Evolutionary conservation across 2,329 filamentous ascomycete genomes (phyloP).

Genomic region (Hypoxylon sp.): DNA sequence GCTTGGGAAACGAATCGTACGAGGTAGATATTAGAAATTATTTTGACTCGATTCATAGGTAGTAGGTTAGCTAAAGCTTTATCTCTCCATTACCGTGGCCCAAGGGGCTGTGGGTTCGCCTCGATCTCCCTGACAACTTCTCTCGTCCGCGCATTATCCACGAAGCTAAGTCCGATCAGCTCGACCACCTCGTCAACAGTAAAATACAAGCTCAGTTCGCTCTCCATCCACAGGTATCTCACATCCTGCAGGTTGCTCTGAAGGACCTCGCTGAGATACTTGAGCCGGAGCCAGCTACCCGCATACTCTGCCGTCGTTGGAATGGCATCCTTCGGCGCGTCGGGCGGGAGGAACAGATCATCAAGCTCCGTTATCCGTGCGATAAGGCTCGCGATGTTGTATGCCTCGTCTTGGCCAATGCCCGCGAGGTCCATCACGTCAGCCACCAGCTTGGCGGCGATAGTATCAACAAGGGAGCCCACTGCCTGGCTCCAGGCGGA

Average conservation of each 20-base stretch:
- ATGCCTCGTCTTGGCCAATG: constrained; percentile 74
- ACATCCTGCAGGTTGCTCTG: constrained; percentile 76
- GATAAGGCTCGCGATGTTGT: constrained; percentile 70
- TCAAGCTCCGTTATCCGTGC: constrained; percentile 69
- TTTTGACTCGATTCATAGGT: background rate
- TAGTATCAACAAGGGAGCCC: constrained; percentile 69
- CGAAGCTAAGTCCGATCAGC: constrained; percentile 72
- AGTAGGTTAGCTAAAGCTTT: background rate
- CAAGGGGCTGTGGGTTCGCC: constrained; percentile 60
- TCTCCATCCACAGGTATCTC: constrained; percentile 73
- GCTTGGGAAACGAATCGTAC: background rate
- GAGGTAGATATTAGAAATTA: background rate
- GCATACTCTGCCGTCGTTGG: constrained; percentile 72
- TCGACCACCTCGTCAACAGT: constrained; percentile 71
- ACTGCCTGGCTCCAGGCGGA: constrained; percentile 74
- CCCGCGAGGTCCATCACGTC: constrained; percentile 73
- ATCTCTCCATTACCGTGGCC: constrained; percentile 3
- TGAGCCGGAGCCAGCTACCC: constrained; percentile 71
- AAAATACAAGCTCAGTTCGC: constrained; percentile 74
- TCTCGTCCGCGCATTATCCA: constrained; percentile 70
- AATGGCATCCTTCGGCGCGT: constrained; percentile 55
- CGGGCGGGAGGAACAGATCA: constrained; percentile 66
- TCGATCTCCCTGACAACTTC: constrained; percentile 70
- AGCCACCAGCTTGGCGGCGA: constrained; percentile 69
- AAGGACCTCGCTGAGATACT: constrained; percentile 73